Evolutionary conservation across 1,284 basidiomycete genomes (phyloP).

Genomic region (Ganoderma boninense): DNA sequence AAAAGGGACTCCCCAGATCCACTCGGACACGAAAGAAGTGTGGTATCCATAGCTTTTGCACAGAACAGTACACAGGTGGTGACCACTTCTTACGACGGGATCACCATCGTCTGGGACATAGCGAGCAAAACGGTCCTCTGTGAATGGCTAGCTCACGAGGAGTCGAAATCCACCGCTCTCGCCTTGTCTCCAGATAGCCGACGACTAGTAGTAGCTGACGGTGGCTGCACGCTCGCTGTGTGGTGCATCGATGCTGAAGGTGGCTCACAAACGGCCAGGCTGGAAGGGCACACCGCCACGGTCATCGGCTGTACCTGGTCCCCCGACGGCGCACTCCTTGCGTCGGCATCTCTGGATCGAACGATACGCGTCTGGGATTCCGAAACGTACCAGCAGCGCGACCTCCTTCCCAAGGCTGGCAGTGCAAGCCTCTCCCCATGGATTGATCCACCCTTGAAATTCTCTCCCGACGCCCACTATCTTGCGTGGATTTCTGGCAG

Average conservation of each 20-base stretch:
- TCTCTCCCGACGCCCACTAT: background rate
- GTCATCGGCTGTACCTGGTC: background rate
- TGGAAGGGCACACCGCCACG: background rate
- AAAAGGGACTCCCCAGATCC: background rate
- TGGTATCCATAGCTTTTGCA: background rate
- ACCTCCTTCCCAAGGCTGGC: background rate
- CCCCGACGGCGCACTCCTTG: background rate
- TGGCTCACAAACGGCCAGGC: background rate
- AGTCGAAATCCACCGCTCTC: background rate
- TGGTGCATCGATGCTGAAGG: background rate
- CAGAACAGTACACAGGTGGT: background rate
- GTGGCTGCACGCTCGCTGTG: background rate
- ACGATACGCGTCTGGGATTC: slow-evolving; percentile 7
- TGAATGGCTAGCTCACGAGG: background rate
- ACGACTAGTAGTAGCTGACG: too few relatives aligned
- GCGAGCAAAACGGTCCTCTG: background rate
- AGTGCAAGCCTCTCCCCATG: too few relatives aligned
- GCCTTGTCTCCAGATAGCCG: background rate
- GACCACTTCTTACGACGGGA: background rate
- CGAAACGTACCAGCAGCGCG: background rate
- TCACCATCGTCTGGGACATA: background rate
- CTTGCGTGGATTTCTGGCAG: background rate
- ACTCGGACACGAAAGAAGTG: background rate
- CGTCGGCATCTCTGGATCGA: background rate
- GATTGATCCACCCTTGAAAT: background rate